Base-by-base conservation (phyloP, 2,329 filamentous ascomycete species). In the Aspergillus sp. region DNA sequence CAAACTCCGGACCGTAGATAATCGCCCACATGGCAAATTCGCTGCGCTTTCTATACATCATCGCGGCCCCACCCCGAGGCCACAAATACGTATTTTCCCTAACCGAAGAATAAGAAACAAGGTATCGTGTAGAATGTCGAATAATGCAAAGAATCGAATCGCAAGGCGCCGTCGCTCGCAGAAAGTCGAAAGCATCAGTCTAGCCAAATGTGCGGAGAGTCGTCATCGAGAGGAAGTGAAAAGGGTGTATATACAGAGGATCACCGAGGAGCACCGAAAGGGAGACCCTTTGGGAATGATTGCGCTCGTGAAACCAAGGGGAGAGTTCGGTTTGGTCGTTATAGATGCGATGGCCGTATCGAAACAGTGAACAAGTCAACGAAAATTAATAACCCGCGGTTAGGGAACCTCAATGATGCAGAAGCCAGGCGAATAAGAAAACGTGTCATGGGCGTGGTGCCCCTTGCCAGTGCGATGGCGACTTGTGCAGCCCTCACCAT, bases 101-200 rank as follows among this genome's bases (percentile, higher is more conserved):
- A 65, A 65, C 66, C 59, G 65, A 66, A 65, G 66, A 64, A 66
- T 62, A 58, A 56, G 56, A 61, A 64, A 67, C 58, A 63, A 67
- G 66, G 65, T 70, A 71, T 71, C 67, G 64, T 66, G 58, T 57
- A 51, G 57, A 55, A 58, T 58, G 41, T 54, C 38, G 59, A 59
- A 56, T 55, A 60, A 70, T 70, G 69, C 64, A 69, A 65, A 6
- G 60, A 66, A 66, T 70, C 64, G 63, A 66, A 68, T 68, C 66
- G 66, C 67, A 71, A 29, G 64, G 69, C 71, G 69, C 69, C 69
- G 69, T 71, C 70, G 71, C 70, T 72, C 69, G 67, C 67, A 71
- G 64, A 60, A 68, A 71, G 64, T 63, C 64, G 59, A 61, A 66
- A 69, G 59, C 61, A 68, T 69, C 62, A 61, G 64, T 69, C 63